These are phyloP conservation scores for Cochlearia excelsa DNA, from an alignment of 345 rosid species.

Conservation along the genomic window DNA sequence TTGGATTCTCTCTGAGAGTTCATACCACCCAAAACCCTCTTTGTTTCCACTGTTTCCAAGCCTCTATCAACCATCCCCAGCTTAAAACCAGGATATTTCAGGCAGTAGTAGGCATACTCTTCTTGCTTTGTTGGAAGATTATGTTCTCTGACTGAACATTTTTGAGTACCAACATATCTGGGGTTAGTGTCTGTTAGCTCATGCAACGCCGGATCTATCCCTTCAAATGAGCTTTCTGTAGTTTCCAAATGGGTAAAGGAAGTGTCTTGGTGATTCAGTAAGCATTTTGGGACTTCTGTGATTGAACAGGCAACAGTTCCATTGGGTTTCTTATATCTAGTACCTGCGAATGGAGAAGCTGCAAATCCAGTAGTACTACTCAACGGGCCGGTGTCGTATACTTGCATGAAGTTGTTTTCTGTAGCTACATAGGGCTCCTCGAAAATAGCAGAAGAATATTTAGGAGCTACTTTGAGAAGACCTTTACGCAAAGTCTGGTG, in stretches of 20 bases:
- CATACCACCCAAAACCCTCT: constrained; percentile 26
- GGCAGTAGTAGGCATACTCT: constrained; percentile 30
- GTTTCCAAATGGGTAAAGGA: constrained; percentile 24
- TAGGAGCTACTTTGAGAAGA: constrained; percentile 54
- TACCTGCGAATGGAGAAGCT: constrained; percentile 30
- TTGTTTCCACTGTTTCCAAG: constrained; percentile 31
- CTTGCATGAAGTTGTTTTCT: constrained; percentile 14
- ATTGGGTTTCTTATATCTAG: constrained; percentile 33
- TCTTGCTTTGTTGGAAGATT: constrained; percentile 31
- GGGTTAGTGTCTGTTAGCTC: constrained; percentile 29
- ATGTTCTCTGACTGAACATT: constrained; percentile 27
- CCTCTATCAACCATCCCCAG: constrained; percentile 35
- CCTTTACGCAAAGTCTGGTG: constrained; percentile 50
- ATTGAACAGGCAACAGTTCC: constrained; percentile 28
- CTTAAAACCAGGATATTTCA: constrained; percentile 23
- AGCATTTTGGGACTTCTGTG: constrained; percentile 38
- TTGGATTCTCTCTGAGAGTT: constrained; percentile 32
- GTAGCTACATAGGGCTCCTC: constrained; percentile 33
- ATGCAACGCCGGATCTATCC: constrained; percentile 27
- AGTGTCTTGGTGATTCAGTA: constrained; percentile 41
- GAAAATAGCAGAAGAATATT: constrained; percentile 34
- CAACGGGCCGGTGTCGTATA: constrained; percentile 13
- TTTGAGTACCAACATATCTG: constrained; percentile 27
- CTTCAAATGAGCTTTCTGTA: constrained; percentile 34
- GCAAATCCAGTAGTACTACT: constrained; percentile 24